A percentile compares a stretch with the other conserved stretches of the same genome.
These are phyloP conservation scores for Alternaria infectoria DNA, from an alignment of 2,329 filamentous ascomycete species.

Conservation along the genomic window DNA sequence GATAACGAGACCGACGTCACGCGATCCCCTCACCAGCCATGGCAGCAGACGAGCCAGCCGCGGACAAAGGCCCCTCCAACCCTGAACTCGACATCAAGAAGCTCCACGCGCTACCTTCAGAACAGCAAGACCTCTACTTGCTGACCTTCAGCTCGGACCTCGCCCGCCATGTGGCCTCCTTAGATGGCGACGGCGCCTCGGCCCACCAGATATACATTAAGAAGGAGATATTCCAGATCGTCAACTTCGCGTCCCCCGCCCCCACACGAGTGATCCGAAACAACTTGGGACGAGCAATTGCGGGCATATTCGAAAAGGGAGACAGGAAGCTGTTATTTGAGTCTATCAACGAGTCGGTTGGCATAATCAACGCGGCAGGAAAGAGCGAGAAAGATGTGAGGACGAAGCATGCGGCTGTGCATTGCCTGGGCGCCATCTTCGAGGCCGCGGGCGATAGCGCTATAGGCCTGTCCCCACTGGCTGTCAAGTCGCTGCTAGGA, in stretches of 20 bases:
- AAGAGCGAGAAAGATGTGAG: conserved; percentile 81
- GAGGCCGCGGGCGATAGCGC: conserved; percentile 93
- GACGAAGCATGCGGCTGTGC: conserved; percentile 84
- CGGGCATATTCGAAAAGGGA: conserved; percentile 80
- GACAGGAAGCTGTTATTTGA: conserved; percentile 93
- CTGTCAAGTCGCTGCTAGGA: conserved; percentile 75
- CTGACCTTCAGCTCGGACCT: conserved; percentile 86
- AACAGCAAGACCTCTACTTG: conserved; percentile 95
- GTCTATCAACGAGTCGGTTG: conserved; percentile 86
- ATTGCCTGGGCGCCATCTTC: conserved; percentile 87
- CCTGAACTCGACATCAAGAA: conserved; percentile 89
- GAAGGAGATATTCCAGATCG: conserved; percentile 90
- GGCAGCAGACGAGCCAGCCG: conserved; percentile 33
- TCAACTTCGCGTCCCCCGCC: conserved; percentile 79
- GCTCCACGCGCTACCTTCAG: conserved; percentile 84
- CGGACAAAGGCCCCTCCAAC: conserved; percentile 55
- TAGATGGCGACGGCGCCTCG: conserved; percentile 80
- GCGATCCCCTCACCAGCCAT: conserved; percentile 26
- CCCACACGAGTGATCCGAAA: conserved; percentile 89
- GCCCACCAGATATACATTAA: conserved; percentile 91
- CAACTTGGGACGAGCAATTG: conserved; percentile 84
- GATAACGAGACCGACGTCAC: conserved; percentile 7
- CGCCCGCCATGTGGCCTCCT: conserved; percentile 75
- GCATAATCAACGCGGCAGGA: conserved; percentile 69
- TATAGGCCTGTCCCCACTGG: conserved; percentile 78